A percentile compares a stretch with the other conserved stretches of the same genome.
Conservation (phyloP, 2,329 filamentous ascomycete genomes). For the Aspergillus chevalieri region DNA sequence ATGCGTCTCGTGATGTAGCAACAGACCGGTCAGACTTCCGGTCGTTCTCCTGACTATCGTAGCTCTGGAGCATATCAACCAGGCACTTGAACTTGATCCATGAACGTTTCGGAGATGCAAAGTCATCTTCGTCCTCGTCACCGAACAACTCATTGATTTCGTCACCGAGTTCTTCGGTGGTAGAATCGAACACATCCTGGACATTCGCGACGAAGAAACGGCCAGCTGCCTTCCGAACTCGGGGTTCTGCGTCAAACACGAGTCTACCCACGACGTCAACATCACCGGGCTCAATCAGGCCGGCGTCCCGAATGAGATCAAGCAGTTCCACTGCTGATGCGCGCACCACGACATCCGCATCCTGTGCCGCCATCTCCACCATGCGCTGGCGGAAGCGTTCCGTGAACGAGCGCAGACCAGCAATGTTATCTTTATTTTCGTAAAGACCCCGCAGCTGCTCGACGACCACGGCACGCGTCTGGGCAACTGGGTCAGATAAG, state of each 20-base stretch:
- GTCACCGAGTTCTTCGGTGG: constrained; percentile 78
- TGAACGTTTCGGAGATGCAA: constrained; percentile 66
- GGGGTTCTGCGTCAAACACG: constrained; percentile 79
- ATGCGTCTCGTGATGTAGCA: constrained; percentile 21
- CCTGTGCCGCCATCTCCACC: constrained; percentile 85
- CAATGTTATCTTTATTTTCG: constrained; percentile 70
- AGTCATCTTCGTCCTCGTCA: constrained; percentile 65
- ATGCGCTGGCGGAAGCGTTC: constrained; percentile 82
- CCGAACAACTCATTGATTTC: constrained; percentile 69
- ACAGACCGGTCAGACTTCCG: constrained; percentile 17
- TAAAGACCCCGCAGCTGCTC: constrained; percentile 76
- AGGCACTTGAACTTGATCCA: constrained; percentile 93
- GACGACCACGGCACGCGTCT: constrained; percentile 77
- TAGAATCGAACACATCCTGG: constrained; percentile 70
- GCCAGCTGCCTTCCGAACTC: constrained; percentile 81
- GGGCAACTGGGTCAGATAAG: constrained; percentile 70
- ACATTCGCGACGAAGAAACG: constrained; percentile 87
- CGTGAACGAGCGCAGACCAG: constrained; percentile 77
- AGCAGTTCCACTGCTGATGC: constrained; percentile 75
- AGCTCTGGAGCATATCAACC: constrained; percentile 73
- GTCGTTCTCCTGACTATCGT: constrained; percentile 60
- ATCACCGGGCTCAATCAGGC: constrained; percentile 83
- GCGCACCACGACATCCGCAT: constrained; percentile 74
- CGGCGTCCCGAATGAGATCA: constrained; percentile 72
- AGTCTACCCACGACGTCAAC: constrained; percentile 82